Evolutionary conservation across 2,329 filamentous ascomycete genomes (phyloP), one percentile per base, ranked within the genome.

Genomic region (Phialemoniopsis sp.): DNA sequence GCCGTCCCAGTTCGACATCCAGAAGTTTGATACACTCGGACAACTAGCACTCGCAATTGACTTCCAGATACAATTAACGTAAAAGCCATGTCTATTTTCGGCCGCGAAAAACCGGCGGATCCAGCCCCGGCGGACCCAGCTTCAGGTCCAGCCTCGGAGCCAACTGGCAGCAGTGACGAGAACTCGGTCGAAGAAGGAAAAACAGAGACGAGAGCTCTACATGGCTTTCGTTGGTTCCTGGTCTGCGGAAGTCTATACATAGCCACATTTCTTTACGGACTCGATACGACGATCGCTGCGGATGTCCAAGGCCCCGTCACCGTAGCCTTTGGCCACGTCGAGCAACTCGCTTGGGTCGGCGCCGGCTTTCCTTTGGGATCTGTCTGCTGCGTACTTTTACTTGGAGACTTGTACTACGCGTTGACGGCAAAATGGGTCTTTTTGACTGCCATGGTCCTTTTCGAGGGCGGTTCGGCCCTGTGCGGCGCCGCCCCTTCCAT

Each of bases 281-380:
- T 63, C 13, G 62, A 66, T 46, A 68, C 59, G 12, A 73, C 68
- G 4, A 65, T 72, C 31, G 57, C 58, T 3, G 70, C 68, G 2
- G 65, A 69, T 45, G 56, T 72, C 5, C 64, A 70, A 40, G 58
- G 56, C 1, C 51, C 57, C 7, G 60, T 71, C 13, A 46, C 66
- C 19, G 53, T 59, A 15, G 46, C 46, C 1, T 66, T 69, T 29
- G 55, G 52, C 12, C 47, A 62, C 7, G 45, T 66, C 15, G 52
- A 61, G 2, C 57, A 66, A 38, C 51, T 73, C 1, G 48, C 58
- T 2, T 73, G 67, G 67, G 42, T 70, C 15, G 59, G 57, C 8
- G 50, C 55, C 4, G 60, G 57, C 0, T 70, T 68, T 35, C 46
- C 56, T 2, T 43, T 69, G 7, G 54, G 51, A 9, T 50, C 51